Evolutionary conservation across 2,329 filamentous ascomycete genomes (phyloP).

Genomic region (Alternaria metachromatica): DNA sequence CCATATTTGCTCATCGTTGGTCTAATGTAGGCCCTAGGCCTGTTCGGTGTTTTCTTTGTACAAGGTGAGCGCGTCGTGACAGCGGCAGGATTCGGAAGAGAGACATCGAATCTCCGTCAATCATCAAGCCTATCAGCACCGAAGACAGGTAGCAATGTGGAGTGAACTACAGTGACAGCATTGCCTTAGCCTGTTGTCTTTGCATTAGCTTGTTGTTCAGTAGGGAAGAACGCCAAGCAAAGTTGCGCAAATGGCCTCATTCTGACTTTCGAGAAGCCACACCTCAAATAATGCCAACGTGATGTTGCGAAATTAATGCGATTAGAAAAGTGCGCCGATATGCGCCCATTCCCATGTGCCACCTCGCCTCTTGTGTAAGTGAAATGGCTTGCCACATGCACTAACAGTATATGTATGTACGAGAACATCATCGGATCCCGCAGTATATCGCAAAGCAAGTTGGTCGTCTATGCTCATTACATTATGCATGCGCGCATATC

Average conservation of each 20-base stretch:
- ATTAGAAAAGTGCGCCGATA: neutral
- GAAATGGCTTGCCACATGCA: neutral
- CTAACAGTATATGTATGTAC: neutral
- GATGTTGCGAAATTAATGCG: neutral
- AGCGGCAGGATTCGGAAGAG: neutral
- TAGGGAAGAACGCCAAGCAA: neutral
- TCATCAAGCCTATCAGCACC: neutral
- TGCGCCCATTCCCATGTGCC: neutral
- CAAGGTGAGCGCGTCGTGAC: neutral
- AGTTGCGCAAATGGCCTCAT: constrained; percentile 12
- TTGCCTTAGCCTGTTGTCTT: neutral
- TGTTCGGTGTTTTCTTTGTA: too few relatives aligned
- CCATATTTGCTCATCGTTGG: too few relatives aligned
- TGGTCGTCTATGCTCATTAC: neutral
- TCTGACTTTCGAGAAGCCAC: neutral
- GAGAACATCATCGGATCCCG: neutral
- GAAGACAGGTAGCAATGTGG: neutral
- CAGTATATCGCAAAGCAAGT: neutral
- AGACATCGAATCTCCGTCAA: neutral
- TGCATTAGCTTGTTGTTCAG: neutral
- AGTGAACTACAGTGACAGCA: neutral
- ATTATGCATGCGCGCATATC: neutral
- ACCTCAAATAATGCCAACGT: neutral
- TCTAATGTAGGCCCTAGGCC: too few relatives aligned
- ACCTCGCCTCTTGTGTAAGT: neutral